Percentiles rank a stretch among this genome's conserved stretches.
Conservation (phyloP, 768 basidiomycete species). For the Galerina sulciceps region DNA sequence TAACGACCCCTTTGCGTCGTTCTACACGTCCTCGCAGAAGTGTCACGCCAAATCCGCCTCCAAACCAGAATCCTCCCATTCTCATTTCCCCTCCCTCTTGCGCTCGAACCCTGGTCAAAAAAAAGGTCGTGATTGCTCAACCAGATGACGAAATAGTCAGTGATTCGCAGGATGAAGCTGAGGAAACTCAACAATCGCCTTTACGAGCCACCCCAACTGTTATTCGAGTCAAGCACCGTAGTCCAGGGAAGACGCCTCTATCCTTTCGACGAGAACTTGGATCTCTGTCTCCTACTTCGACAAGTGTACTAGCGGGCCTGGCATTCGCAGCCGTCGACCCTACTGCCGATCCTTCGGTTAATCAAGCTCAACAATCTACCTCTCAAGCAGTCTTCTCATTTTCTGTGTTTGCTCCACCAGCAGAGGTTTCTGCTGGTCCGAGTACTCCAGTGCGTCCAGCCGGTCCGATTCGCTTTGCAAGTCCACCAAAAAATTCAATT, state of each 20-base stretch:
- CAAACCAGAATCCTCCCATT: background rate
- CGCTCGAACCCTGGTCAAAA: conserved; percentile 26
- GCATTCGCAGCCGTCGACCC: conserved; percentile 18
- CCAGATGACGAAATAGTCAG: conserved; percentile 20
- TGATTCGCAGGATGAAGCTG: conserved; percentile 26
- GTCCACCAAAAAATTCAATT: conserved; percentile 28
- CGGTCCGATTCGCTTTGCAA: conserved; percentile 28
- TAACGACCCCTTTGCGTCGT: conserved; percentile 34
- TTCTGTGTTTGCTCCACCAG: conserved; percentile 32
- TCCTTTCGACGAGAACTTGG: conserved; percentile 46
- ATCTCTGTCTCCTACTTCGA: conserved; percentile 66
- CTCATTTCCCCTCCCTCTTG: conserved; percentile 18
- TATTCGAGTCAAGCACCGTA: conserved; percentile 23
- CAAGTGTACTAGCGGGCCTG: conserved; percentile 27
- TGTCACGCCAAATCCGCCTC: conserved; percentile 28
- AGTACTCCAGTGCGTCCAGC: conserved; percentile 22
- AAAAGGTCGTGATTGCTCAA: conserved; percentile 11
- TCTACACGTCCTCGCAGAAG: conserved; percentile 46
- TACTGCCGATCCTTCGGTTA: conserved; percentile 3
- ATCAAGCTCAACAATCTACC: conserved; percentile 10
- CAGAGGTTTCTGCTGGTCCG: conserved; percentile 20
- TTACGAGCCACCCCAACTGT: conserved; percentile 12
- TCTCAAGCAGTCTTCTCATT: conserved; percentile 27
- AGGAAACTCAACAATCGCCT: conserved; percentile 14
- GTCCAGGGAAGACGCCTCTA: conserved; percentile 21